Percentiles rank a stretch among this genome's conserved stretches.
These are phyloP conservation scores for Kitagawia praeruptora DNA, from an alignment of 129 eudicot species.

Conservation along the genomic window DNA sequence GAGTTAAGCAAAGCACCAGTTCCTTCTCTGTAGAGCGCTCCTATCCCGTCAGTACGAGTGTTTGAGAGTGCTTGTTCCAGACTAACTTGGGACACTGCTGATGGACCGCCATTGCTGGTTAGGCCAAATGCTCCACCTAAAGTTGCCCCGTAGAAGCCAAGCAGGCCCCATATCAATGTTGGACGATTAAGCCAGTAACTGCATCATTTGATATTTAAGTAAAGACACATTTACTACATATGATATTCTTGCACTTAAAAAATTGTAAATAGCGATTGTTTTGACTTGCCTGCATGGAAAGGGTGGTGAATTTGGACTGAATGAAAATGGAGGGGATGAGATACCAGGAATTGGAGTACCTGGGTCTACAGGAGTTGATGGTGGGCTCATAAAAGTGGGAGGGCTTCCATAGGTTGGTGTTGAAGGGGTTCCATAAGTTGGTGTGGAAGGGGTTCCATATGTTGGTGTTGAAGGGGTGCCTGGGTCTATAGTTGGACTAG, in stretches of 20 bases:
- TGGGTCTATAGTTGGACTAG: no score
- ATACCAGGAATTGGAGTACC: conserved; percentile 34
- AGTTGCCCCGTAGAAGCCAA: conserved; percentile 59
- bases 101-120: conserved; percentile 30
- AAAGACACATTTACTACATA: background rate
- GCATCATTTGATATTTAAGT: conserved; percentile 11
- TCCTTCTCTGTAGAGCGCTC: conserved; percentile 74
- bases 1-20: conserved; percentile 71
- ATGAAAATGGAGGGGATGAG: conserved; percentile 47
- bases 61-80: conserved; percentile 53
- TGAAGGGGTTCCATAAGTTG: no score
- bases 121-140: conserved; percentile 52
- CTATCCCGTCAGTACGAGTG: conserved; percentile 55
- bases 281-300: conserved; percentile 60
- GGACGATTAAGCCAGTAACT: conserved; percentile 86
- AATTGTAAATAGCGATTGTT: background rate
- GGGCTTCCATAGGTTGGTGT: no score
- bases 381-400: background rate
- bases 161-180: conserved; percentile 45
- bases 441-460: no score
- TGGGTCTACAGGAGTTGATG: conserved; percentile 3
- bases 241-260: background rate
- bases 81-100: conserved; percentile 29
- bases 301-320: conserved; percentile 63
- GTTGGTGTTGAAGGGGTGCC: no score